phyloP scores from a whole-genome alignment of 148 eudicot species.

The Tetragonia tetragonoides region DNA sequence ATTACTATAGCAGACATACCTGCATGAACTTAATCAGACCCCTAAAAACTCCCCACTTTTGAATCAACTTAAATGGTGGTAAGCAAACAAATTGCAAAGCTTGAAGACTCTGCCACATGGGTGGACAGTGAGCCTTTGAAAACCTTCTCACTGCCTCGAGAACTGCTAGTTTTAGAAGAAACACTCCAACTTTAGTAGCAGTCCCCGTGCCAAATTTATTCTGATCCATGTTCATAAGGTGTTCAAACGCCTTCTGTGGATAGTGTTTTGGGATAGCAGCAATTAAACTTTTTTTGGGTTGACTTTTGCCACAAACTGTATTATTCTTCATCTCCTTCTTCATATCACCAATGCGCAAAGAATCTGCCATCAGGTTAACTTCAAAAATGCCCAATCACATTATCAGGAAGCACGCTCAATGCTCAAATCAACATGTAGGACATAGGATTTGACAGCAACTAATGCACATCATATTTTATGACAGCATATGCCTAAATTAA shows the following conservation, averaged over 20 bases:
- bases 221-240: conserved; percentile 36
- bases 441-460: not conserved
- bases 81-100: conserved; percentile 50
- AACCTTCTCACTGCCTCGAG: conserved; percentile 52
- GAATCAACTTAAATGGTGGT: conserved; percentile 62
- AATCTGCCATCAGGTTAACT: conserved; percentile 37
- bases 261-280: conserved; percentile 42
- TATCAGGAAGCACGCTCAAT: conserved; percentile 14
- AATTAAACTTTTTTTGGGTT: conserved; percentile 31
- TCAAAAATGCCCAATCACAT: conserved; percentile 13
- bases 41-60: conserved; percentile 44
- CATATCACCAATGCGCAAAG: conserved; percentile 21
- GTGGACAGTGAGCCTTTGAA: conserved; percentile 52
- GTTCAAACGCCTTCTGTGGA: conserved; percentile 40
- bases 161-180: conserved; percentile 47
- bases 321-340: conserved; percentile 26
- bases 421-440: not conserved
- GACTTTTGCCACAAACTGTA: conserved; percentile 19
- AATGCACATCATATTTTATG: not conserved
- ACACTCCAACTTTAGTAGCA: conserved; percentile 39
- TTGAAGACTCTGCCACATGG: conserved; percentile 55
- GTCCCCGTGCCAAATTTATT: conserved; percentile 32
- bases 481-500: conserved; percentile 5
- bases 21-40: conserved; percentile 42
- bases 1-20: conserved; percentile 35